Evolutionary conservation across 108 stramenopile genomes (phyloP), one percentile per base, ranked within the genome.

Genomic region (Conticribra guillardii): DNA sequence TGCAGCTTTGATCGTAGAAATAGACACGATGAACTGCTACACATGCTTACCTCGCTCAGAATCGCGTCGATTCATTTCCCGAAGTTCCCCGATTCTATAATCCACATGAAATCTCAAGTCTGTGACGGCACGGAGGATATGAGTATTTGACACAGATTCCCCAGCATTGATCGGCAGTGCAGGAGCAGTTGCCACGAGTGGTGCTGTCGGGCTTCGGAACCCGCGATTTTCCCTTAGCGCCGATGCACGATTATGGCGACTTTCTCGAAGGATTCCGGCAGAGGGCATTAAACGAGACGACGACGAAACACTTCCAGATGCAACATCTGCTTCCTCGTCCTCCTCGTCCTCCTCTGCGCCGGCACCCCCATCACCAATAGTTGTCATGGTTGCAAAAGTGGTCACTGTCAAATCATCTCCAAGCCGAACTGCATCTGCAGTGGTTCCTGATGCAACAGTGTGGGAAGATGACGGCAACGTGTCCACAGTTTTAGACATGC

Each of bases 61-160:
- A 19, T 70, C 76, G 37, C 76, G 63, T 37, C 58, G 62, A 17
- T 65, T 66, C 15, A 51, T 28, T 37, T 78, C 68, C 26, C 57
- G 32, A 2, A 70, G 50, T 46, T 78, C 76, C 57, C 48, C 63
- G 28, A 78, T 78, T 57, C 76, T 55, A 70, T 78, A 66, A 50
- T 78, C 76, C 14, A 78, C 64, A 46, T 78, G 76, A 52, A 70
- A 64, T 54, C 76, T 56, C 21, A 78, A 46, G 29, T 78, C 76
- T 4, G 76, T 69, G 26, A 78, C 70, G 19, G 76, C 76, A 14
- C 76, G 76, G 45, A 78, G 69, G 46, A 78, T 65, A 48, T 78
- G 76, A 41, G 76, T 54, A 52, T 78, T 78, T 16, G 76, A 78
- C 5, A 78, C 76, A 19, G 74, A 76, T 59, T 76, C 74, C 22